Evolutionary conservation across 441 rosid genomes (phyloP), one percentile per base, ranked within the genome.

Genomic region (Capsella rubella): DNA sequence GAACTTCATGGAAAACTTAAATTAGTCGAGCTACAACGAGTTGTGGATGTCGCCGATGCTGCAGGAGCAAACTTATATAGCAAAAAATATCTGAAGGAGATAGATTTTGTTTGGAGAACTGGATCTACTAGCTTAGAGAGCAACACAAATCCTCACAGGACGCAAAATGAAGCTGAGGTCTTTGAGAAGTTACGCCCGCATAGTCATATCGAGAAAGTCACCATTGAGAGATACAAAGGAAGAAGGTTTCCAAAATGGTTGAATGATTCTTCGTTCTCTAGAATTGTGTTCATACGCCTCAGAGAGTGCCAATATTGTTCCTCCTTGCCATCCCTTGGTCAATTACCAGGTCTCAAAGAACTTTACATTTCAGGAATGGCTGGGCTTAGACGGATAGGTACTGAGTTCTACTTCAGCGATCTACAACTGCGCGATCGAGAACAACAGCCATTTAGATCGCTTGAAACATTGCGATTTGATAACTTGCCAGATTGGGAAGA

Each of bases 151-250:
- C 16, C 60, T 62, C 61, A 75, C 39, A 32, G 53, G 52, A 71
- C 53, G 4, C 52, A 45, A 15, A 59, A 59, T 1, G 70, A 72
- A 45, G 64, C 57, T 31, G 57, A 64, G 8, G 76, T 75, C 11
- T 77, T 78, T 5, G 59, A 76, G 32, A 39, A 25, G 51, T 77
- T 81, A 27, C 76, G 43, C 3, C 84, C 84, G 58, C 76, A 81
- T 58, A 21, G 34, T 27, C 73, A 51, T 61, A 47, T 81, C 1
- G 63, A 67, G 67, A 76, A 62, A 45, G 67, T 81, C 34, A 21
- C 67, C 28, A 46, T 78, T 45, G 66, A 67, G 16, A 67, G 37
- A 45, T 78, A 78, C 53, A 58, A 67, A 5, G 80, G 78, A 9
- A 63, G 45, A 29, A 27, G 25, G 13, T 78, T 81, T 72, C 84